Evolutionary conservation across 805 yeast species (phyloP), one percentile per base, ranked within the genome.

Genomic region (Citeromyces matritensis): DNA sequence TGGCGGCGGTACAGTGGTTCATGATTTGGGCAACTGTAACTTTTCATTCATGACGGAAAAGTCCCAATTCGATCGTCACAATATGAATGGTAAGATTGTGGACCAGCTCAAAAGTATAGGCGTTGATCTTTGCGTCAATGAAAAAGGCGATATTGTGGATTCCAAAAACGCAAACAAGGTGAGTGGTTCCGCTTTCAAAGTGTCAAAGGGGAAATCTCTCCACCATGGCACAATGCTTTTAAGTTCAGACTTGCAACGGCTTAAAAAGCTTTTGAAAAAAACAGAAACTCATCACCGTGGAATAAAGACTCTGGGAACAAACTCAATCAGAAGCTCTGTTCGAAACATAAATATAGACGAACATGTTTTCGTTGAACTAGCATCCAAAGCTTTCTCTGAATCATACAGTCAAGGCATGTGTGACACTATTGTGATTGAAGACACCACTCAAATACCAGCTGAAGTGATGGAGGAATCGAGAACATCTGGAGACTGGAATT

Each of bases 1-100:
- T 6, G 99, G 99, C 0, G 99, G 99, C 2, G 99, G 99, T 0
- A 73, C 96, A 0, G 99, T 91, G 1, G 94, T 85, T 8, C 99
- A 91, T 49, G 98, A 88, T 51, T 40, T 62, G 4, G 95, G 96
- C 0, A 91, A 91, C 44, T 73, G 77, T 12, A 91, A 91, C 47
- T 91, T 77, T 51, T 76, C 93, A 4, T 84, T 69, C 43, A 73
- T 88, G 58, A 72, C 81, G 7, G 66, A 81, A 37, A 64, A 61
- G 9, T 37, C 40, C 8, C 64, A 63, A 2, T 91, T 91, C 47
- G 60, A 67, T 54, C 46, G 93, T 40, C 57, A 60, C 32, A 56
- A 60, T 39, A 71, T 75, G 55, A 65, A 70, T 36, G 40, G 58
- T 9, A 37, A 65, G 31, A 58, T 84, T 3, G 61, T 63, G 1